These are phyloP conservation scores for Psophocarpus tetragonolobus DNA, from an alignment of 306 rosid species.

Conservation along the genomic window DNA sequence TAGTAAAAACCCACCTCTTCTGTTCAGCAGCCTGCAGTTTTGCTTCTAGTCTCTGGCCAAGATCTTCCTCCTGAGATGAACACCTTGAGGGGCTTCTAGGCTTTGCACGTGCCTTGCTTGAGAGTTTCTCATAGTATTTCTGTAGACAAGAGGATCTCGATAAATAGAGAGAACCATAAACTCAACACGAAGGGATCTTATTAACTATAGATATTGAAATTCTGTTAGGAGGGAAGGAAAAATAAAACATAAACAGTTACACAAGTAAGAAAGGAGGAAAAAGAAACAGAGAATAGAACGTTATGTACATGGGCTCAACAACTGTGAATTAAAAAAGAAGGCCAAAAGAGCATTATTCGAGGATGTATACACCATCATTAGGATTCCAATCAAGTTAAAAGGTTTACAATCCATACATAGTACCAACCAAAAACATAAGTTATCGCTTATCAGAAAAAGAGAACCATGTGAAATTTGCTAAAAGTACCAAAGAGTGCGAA, in stretches of 20 bases:
- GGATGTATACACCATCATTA: background rate
- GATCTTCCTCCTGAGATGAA: slow-evolving; percentile 76
- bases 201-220: background rate
- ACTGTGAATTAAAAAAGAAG: slow-evolving; percentile 10
- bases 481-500: slow-evolving; percentile 24
- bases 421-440: background rate
- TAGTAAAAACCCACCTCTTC: slow-evolving; percentile 80
- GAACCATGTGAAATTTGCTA: slow-evolving; percentile 29
- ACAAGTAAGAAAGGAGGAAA: background rate
- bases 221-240: background rate
- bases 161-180: background rate
- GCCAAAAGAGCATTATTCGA: background rate
- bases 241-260: background rate
- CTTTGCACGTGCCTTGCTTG: slow-evolving; percentile 88
- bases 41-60: slow-evolving; percentile 85
- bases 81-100: slow-evolving; percentile 73
- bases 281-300: background rate
- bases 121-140: slow-evolving; percentile 75
- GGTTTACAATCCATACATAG: background rate
- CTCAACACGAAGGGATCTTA: background rate
- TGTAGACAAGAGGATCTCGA: slow-evolving; percentile 38
- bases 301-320: background rate
- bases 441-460: background rate
- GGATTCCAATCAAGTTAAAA: slow-evolving; percentile 22
- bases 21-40: slow-evolving; percentile 91